These are phyloP conservation scores for Aureobasidium sp. DNA, from an alignment of 2,329 filamentous ascomycete species.

Conservation along the genomic window DNA sequence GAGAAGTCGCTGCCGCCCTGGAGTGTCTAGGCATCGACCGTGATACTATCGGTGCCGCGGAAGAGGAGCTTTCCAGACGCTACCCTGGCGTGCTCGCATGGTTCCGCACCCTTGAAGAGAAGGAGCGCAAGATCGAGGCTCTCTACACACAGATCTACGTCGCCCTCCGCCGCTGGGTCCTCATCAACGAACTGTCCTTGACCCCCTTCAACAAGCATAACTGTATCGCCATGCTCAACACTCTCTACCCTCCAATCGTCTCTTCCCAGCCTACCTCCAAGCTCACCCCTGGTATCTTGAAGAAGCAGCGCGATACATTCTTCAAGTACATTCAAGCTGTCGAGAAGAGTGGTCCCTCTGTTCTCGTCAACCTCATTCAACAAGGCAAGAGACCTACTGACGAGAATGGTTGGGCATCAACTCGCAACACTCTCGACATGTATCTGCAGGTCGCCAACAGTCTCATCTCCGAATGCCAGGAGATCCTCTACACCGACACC, in stretches of 20 bases:
- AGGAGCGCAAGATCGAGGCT: constrained; percentile 43
- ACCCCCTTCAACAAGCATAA: constrained; percentile 56
- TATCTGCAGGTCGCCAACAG: constrained; percentile 51
- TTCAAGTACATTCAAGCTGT: constrained; percentile 54
- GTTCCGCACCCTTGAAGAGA: constrained; percentile 36
- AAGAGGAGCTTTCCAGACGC: constrained; percentile 39
- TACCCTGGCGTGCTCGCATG: constrained; percentile 49
- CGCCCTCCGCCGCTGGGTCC: constrained; percentile 53
- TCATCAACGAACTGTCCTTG: constrained; percentile 57
- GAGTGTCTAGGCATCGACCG: constrained; percentile 42
- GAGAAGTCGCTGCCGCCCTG: constrained; percentile 48
- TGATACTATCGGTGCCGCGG: constrained; percentile 37
- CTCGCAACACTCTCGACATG: constrained; percentile 43
- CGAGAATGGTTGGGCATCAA: constrained; percentile 46
- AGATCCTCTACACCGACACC: constrained; percentile 37
- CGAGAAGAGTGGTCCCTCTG: constrained; percentile 44
- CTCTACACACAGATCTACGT: constrained; percentile 55
- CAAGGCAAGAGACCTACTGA: constrained; percentile 45
- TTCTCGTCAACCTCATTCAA: constrained; percentile 45
- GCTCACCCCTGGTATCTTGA: constrained; percentile 43
- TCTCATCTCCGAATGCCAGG: constrained; percentile 51
- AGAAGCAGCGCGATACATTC: constrained; percentile 50
- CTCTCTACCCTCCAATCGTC: constrained; percentile 51
- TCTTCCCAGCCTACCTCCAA: constrained; percentile 41
- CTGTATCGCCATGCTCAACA: constrained; percentile 60